phyloP scores from a whole-genome alignment of 352 stramenopile species.

The Phytophthora lateralis region DNA sequence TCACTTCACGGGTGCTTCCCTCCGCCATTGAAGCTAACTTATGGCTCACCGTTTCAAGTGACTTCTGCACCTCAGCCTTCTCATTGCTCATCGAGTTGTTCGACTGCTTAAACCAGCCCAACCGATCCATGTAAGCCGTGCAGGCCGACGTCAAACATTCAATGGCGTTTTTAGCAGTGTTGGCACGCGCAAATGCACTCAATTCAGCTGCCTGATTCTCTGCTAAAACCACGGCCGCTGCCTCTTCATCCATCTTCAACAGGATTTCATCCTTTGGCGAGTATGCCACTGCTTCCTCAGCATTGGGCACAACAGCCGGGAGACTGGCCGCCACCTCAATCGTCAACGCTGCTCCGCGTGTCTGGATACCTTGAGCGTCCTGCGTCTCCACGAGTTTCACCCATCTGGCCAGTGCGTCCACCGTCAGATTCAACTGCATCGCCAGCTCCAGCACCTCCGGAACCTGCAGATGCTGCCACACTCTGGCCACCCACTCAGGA shows the following conservation, averaged over 20 bases:
- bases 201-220: constrained; percentile 20
- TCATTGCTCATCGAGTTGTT: constrained; percentile 19
- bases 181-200: constrained; percentile 39
- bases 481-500: constrained; percentile 31
- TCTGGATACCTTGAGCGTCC: constrained; percentile 23
- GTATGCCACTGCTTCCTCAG: constrained; percentile 26
- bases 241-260: constrained; percentile 28
- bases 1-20: constrained; percentile 27
- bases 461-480: constrained; percentile 43
- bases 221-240: constrained; percentile 23
- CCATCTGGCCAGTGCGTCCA: constrained; percentile 47
- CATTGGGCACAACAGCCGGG: constrained; percentile 22
- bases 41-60: constrained; percentile 33
- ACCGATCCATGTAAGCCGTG: constrained; percentile 39
- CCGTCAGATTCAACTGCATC: constrained; percentile 44
- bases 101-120: constrained; percentile 40
- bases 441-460: constrained; percentile 35
- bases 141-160: constrained; percentile 46
- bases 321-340: constrained; percentile 30
- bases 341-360: constrained; percentile 16
- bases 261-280: constrained; percentile 24
- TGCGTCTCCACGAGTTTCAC: constrained; percentile 25
- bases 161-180: constrained; percentile 50
- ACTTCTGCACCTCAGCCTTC: constrained; percentile 18
- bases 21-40: constrained; percentile 27